A percentile compares a stretch with the other conserved stretches of the same genome.
These are phyloP conservation scores for Cladophialophora exuberans DNA, from an alignment of 2,329 filamentous ascomycete species.

Conservation along the genomic window DNA sequence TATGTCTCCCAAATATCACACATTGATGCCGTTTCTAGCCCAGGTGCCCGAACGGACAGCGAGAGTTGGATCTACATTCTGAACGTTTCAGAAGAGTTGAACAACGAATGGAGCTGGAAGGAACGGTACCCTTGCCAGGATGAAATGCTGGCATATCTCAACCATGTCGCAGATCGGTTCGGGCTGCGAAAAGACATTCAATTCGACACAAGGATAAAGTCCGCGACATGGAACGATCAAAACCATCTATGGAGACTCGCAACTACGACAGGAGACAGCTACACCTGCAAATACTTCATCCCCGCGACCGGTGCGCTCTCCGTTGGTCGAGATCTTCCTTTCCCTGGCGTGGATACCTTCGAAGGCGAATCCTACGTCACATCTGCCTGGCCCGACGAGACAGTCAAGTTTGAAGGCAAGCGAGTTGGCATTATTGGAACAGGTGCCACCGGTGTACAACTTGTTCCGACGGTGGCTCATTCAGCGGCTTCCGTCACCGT, in stretches of 20 bases:
- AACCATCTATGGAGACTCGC: conserved; percentile 47
- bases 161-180: conserved; percentile 9
- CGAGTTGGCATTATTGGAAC: conserved; percentile 66
- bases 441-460: conserved; percentile 65
- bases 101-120: conserved; percentile 35
- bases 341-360: conserved; percentile 61
- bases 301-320: conserved; percentile 56
- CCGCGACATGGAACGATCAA: conserved; percentile 43
- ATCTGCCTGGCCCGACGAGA: conserved; percentile 57
- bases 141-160: conserved; percentile 17
- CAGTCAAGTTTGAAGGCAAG: conserved; percentile 61
- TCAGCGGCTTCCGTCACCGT: conserved; percentile 53
- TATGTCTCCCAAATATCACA: too few relatives aligned
- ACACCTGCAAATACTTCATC: conserved; percentile 45
- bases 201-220: conserved; percentile 40
- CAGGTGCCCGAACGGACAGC: conserved; percentile 39
- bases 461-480: conserved; percentile 58
- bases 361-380: conserved; percentile 63
- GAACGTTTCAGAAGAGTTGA: conserved; percentile 50
- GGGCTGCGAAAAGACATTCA: conserved; percentile 12
- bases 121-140: conserved; percentile 9
- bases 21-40: too few relatives aligned
- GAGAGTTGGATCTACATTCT: conserved; percentile 51
- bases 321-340: conserved; percentile 63
- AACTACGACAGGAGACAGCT: conserved; percentile 42